Base-by-base conservation (phyloP, 306 rosid species). In the Morella rubra region DNA sequence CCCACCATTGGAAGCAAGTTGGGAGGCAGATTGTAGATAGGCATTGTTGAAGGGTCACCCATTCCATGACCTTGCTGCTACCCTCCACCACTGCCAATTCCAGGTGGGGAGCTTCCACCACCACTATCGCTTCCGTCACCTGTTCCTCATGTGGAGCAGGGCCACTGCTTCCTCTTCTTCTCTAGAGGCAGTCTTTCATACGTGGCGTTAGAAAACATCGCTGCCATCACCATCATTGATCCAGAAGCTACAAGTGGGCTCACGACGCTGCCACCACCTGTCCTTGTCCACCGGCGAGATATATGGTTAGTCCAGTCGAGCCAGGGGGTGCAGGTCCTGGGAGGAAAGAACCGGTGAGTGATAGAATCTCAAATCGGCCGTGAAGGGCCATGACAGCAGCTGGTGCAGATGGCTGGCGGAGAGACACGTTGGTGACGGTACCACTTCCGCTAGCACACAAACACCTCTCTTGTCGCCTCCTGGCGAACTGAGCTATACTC, bases 321-420 rank as follows among this genome's bases (percentile, higher is more conserved):
- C 94, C 97, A 0, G 90, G 92, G 0, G 87, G 88, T 0, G 96
- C 84, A 0, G 93, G 96, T 5, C 93, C 96, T 0, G 96, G 96
- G 5, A 93, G 69, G 15, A 93, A 86, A 0, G 96, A 87, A 1
- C 96, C 98, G 0, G 91, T 88, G 10, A 93, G 67, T 0, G 95
- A 91, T 0, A 93, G 86, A 44, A 93, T 91, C 86, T 91, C 95
- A n/a, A 86, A 93, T 8, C 93, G 85, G 18, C 98, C 98, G 0
- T 84, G 96, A 6, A 93, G 91, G 0, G 87, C 89, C 82, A 93
- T 76, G 49, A 89, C 96, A 0, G 95, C 83, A 1, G 86, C 88
- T 0, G 98, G 84, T 0, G 87, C 87, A 0, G 85, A 83, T 0
- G 96, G 91, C 68, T 91, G 98, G 1, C 96, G 87, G 53, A 93